A percentile compares a stretch with the other conserved stretches of the same genome.
Conservation (phyloP, 108 stramenopile genomes). For the Schizochytrium sp. region DNA sequence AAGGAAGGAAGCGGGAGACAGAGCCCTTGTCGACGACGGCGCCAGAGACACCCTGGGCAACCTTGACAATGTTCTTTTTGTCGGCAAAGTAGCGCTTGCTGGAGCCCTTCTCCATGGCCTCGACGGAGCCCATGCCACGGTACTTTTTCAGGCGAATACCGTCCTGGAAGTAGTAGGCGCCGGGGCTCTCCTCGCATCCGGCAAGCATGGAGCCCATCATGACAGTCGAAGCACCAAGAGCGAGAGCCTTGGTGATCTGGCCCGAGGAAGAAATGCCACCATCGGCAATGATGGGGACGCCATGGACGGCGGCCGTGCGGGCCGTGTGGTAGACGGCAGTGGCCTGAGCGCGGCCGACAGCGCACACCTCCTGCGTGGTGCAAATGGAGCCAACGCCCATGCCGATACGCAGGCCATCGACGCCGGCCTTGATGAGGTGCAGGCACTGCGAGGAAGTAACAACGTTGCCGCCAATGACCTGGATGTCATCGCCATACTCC, state of each 20-base stretch:
- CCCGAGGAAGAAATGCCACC: constrained; percentile 96
- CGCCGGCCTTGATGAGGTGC: constrained; percentile 94
- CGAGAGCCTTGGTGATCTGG: constrained; percentile 95
- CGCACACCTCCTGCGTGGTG: constrained; percentile 99
- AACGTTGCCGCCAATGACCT: constrained; percentile 98
- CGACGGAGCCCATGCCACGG: constrained; percentile 98
- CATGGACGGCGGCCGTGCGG: constrained; percentile 76
- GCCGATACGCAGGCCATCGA: constrained; percentile 98
- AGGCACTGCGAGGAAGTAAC: constrained; percentile 91
- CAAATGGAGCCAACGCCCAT: constrained; percentile 99
- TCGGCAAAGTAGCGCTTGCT: constrained; percentile 98
- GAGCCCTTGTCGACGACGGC: constrained; percentile 98
- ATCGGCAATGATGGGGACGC: constrained; percentile 94
- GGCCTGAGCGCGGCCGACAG: constrained; percentile 95
- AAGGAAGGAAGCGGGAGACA: constrained; percentile 88
- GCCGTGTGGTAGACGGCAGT: constrained; percentile 97
- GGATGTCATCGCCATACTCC: constrained; percentile 61
- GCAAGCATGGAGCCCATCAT: constrained; percentile 99
- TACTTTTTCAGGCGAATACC: constrained; percentile 98
- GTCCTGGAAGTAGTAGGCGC: constrained; percentile 98
- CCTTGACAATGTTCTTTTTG: constrained; percentile 76
- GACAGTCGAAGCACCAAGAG: constrained; percentile 91
- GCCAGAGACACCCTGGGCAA: constrained; percentile 99
- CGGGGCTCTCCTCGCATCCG: constrained; percentile 98
- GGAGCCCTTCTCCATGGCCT: constrained; percentile 94